Evolutionary conservation across 768 basidiomycete species (phyloP).

Genomic region (Coprinopsis marcescibilis): DNA sequence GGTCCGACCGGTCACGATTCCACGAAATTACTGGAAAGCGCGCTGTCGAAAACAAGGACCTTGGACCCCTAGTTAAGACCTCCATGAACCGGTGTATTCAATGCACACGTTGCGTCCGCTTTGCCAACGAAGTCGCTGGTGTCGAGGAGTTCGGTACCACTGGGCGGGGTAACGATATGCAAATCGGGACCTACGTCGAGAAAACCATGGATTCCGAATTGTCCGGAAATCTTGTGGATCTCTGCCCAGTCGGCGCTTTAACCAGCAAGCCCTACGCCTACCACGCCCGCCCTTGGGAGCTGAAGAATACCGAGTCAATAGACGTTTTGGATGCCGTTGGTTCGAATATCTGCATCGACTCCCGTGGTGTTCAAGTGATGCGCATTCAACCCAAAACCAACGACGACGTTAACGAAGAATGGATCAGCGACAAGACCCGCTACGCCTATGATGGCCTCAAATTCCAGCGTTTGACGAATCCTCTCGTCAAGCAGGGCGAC

Average conservation of each 20-base stretch:
- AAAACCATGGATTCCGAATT: conserved; percentile 97
- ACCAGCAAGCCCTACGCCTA: conserved; percentile 99
- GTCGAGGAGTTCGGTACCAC: conserved; percentile 97
- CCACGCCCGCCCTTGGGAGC: conserved; percentile 96
- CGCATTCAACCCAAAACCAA: conserved; percentile 93
- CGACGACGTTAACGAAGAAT: conserved; percentile 98
- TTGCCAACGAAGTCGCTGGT: conserved; percentile 98
- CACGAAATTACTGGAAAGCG: conserved; percentile 98
- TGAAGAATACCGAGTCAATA: conserved; percentile 95
- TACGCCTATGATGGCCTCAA: conserved; percentile 93
- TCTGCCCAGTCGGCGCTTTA: conserved; percentile 96
- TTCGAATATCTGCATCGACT: conserved; percentile 94
- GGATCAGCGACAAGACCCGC: conserved; percentile 99
- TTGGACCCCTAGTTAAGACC: conserved; percentile 97
- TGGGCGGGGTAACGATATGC: conserved; percentile 95
- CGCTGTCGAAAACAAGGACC: conserved; percentile 96
- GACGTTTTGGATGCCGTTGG: conserved; percentile 96
- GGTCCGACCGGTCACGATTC: conserved; percentile 94
- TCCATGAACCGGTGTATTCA: conserved; percentile 99
- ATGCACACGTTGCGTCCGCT: conserved; percentile 97
- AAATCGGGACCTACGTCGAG: conserved; percentile 97
- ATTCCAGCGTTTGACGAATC: conserved; percentile 92
- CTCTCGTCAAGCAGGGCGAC: conserved; percentile 86
- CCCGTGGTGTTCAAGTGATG: conserved; percentile 94
- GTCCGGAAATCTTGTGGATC: conserved; percentile 94